These are phyloP conservation scores for Coleophoma eucalyptorum DNA, from an alignment of 2,329 filamentous ascomycete genomes.

Conservation along the genomic window DNA sequence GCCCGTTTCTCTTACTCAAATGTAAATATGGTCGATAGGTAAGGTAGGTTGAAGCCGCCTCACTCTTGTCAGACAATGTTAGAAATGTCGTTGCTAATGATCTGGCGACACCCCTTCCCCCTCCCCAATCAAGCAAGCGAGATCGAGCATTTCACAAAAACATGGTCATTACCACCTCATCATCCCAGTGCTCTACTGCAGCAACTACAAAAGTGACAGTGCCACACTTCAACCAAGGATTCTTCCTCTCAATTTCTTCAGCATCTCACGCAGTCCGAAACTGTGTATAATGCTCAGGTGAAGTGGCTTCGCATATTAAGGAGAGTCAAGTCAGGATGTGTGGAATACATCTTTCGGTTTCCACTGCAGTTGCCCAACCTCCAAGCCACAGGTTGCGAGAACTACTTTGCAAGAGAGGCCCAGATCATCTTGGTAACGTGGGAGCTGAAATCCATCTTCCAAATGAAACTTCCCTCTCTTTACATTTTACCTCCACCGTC, in stretches of 20 bases:
- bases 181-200: too few relatives aligned
- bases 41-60: too few relatives aligned
- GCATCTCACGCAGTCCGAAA: not conserved
- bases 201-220: too few relatives aligned
- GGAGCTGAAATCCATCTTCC: slow-evolving; percentile 24
- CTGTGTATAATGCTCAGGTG: too few relatives aligned
- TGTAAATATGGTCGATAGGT: too few relatives aligned
- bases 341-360: slow-evolving; percentile 54
- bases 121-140: too few relatives aligned
- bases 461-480: slow-evolving; percentile 30
- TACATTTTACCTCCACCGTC: slow-evolving; percentile 78
- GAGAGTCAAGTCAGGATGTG: slow-evolving; percentile 42
- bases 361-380: slow-evolving; percentile 25
- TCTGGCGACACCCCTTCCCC: too few relatives aligned
- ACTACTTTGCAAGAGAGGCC: slow-evolving; percentile 52
- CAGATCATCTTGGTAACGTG: slow-evolving; percentile 50
- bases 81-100: too few relatives aligned
- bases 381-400: slow-evolving; percentile 34
- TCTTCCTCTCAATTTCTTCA: not conserved
- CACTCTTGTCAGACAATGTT: too few relatives aligned
- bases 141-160: too few relatives aligned
- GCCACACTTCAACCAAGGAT: not conserved
- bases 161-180: too few relatives aligned
- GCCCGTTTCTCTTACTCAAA: too few relatives aligned
- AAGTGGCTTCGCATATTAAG: not conserved